Evolutionary conservation across 768 basidiomycete species (phyloP).

Genomic region (Trametes cubensis): DNA sequence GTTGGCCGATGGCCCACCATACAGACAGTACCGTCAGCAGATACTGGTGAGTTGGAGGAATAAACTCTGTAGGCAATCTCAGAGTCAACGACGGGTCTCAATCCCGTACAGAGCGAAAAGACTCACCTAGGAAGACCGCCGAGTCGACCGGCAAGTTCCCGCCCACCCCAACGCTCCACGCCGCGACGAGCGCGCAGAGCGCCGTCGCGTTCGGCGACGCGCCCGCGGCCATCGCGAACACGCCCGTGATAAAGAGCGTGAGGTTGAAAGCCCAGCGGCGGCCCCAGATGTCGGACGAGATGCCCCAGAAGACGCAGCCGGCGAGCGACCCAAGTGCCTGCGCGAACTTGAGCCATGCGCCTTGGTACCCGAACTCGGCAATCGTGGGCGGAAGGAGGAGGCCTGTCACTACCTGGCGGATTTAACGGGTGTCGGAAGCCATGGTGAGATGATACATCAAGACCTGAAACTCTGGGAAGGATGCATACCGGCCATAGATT

Average conservation of each 20-base stretch:
- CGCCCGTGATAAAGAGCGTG: constrained; percentile 67
- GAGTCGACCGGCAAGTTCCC: constrained; percentile 78
- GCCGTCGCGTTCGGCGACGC: constrained; percentile 56
- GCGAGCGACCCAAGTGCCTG: constrained; percentile 74
- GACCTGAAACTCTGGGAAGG: background rate
- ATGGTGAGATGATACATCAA: background rate
- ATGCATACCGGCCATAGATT: constrained; percentile 69
- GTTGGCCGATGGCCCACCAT: constrained; percentile 81
- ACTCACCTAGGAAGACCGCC: constrained; percentile 70
- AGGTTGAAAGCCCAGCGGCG: constrained; percentile 67
- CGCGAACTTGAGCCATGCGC: constrained; percentile 66
- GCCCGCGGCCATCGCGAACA: constrained; percentile 67
- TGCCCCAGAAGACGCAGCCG: constrained; percentile 70
- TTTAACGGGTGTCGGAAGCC: background rate
- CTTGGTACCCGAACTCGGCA: constrained; percentile 64
- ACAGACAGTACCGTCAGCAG: constrained; percentile 73
- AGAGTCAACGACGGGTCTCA: background rate
- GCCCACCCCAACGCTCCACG: constrained; percentile 70
- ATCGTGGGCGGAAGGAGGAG: constrained; percentile 66
- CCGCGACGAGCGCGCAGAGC: constrained; percentile 53
- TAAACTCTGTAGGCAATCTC: constrained; percentile 50
- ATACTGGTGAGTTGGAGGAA: constrained; percentile 75
- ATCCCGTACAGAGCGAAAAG: background rate
- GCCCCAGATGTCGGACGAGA: constrained; percentile 73
- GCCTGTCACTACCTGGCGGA: constrained; percentile 57